Evolutionary conservation across 202 grass and related monocot genomes (phyloP).

Genomic region (Setaria viridis): DNA sequence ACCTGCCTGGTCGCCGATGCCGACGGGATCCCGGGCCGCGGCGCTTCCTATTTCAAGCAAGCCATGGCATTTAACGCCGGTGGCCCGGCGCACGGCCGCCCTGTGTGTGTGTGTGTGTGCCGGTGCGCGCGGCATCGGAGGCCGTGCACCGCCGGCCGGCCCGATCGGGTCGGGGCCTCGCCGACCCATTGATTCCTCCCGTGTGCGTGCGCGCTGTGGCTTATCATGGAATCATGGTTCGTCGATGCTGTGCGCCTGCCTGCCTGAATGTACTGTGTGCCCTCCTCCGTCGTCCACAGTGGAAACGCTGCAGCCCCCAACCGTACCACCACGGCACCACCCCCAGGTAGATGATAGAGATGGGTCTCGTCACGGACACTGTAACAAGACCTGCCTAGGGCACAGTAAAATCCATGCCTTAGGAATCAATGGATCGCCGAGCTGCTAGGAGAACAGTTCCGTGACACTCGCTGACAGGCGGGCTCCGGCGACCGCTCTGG

Average conservation of each 20-base stretch:
- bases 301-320: background rate
- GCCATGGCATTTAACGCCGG: conserved; percentile 27
- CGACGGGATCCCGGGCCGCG: conserved; percentile 12
- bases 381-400: background rate
- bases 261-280: conserved; percentile 21
- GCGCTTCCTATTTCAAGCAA: conserved; percentile 23
- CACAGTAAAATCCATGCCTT: background rate
- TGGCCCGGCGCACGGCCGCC: conserved; percentile 4
- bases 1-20: background rate
- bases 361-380: conserved; percentile 8
- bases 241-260: background rate
- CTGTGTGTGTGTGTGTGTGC: background rate
- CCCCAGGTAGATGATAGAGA: background rate
- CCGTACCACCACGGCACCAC: background rate
- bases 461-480: background rate
- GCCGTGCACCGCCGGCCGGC: background rate
- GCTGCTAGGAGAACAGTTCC: background rate
- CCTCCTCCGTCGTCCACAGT: background rate
- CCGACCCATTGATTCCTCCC: background rate
- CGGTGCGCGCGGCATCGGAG: background rate
- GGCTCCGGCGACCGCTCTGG: background rate
- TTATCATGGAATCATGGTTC: background rate
- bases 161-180: background rate
- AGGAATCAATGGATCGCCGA: background rate
- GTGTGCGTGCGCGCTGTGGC: background rate